Percentiles rank a stretch among this genome's conserved stretches.
phyloP scores from a whole-genome alignment of 495 filamentous ascomycete species.

The Tuber aestivum region DNA sequence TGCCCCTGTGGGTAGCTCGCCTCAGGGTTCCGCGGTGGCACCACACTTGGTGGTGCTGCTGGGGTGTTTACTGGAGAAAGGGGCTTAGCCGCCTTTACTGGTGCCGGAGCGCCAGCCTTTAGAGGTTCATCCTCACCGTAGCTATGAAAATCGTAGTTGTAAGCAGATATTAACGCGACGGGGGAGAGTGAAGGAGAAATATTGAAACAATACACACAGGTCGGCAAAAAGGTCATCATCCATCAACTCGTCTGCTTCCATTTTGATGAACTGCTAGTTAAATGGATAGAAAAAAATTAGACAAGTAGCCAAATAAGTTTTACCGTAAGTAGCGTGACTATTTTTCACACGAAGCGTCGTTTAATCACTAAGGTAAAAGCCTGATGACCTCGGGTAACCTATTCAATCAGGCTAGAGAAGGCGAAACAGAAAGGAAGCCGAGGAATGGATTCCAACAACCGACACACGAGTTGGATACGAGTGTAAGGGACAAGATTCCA shows the following conservation, averaged over 20 bases:
- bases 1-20: constrained; percentile 22
- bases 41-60: constrained; percentile 2
- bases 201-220: constrained; percentile 59
- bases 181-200: constrained; percentile 13
- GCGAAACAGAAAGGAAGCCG: not conserved
- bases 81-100: constrained; percentile 15
- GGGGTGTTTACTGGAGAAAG: constrained; percentile 15
- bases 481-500: constrained; percentile 10
- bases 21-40: constrained; percentile 20
- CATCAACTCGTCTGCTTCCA: constrained; percentile 60
- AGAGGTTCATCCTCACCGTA: constrained; percentile 75
- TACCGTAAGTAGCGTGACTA: not conserved
- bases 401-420: not conserved
- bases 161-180: constrained; percentile 22
- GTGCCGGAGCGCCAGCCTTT: constrained; percentile 18
- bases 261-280: constrained; percentile 12
- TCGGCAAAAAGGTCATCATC: constrained; percentile 99
- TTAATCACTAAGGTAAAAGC: constrained; percentile 6
- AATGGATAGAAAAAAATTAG: constrained; percentile 3
- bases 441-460: not conserved
- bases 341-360: constrained; percentile 7
- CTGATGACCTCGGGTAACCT: not conserved
- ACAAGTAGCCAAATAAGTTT: not conserved
- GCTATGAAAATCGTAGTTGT: constrained; percentile 47
- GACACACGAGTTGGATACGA: not conserved